Evolutionary conservation across 805 yeast genomes (phyloP).

Genomic region (Barnettozyma vustinii): DNA sequence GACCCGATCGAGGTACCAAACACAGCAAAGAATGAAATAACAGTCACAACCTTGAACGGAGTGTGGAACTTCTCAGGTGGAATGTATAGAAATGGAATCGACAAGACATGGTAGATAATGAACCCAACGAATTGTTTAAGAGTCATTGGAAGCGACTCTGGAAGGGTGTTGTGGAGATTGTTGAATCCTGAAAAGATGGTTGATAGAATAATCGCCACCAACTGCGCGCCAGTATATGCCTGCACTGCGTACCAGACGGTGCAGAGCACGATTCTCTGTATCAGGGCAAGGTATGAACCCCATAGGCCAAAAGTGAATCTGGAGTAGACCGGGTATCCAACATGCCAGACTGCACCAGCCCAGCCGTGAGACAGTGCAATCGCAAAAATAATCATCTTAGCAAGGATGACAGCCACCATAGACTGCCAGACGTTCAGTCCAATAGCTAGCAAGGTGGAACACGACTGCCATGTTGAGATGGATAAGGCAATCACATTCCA

Average conservation of each 20-base stretch:
- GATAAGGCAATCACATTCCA: slow-evolving; percentile 38
- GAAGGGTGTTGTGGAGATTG: slow-evolving; percentile 35
- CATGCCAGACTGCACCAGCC: slow-evolving; percentile 44
- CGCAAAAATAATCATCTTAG: slow-evolving; percentile 34
- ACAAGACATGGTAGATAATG: slow-evolving; percentile 34
- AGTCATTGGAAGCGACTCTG: slow-evolving; percentile 34
- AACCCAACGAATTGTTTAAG: slow-evolving; percentile 37
- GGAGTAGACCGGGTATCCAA: slow-evolving; percentile 42
- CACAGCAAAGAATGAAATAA: slow-evolving; percentile 29
- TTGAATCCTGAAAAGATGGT: slow-evolving; percentile 34
- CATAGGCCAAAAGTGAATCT: slow-evolving; percentile 42
- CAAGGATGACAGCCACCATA: slow-evolving; percentile 39
- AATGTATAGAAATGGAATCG: slow-evolving; percentile 26
- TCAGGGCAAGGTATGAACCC: slow-evolving; percentile 40
- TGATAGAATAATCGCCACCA: slow-evolving; percentile 34
- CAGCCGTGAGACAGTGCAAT: slow-evolving; percentile 40
- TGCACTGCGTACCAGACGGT: slow-evolving; percentile 44
- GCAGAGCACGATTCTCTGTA: slow-evolving; percentile 38
- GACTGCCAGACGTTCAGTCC: slow-evolving; percentile 41
- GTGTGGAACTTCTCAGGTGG: slow-evolving; percentile 29
- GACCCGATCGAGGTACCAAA: slow-evolving; percentile 32
- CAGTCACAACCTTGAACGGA: slow-evolving; percentile 25
- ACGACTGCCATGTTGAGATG: slow-evolving; percentile 38
- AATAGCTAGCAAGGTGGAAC: slow-evolving; percentile 35
- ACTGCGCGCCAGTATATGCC: slow-evolving; percentile 41